Percentiles rank a stretch among this genome's conserved stretches.
Conservation (phyloP, 192 early-diverging fungal genomes). For the Rhizophagus clarus region DNA sequence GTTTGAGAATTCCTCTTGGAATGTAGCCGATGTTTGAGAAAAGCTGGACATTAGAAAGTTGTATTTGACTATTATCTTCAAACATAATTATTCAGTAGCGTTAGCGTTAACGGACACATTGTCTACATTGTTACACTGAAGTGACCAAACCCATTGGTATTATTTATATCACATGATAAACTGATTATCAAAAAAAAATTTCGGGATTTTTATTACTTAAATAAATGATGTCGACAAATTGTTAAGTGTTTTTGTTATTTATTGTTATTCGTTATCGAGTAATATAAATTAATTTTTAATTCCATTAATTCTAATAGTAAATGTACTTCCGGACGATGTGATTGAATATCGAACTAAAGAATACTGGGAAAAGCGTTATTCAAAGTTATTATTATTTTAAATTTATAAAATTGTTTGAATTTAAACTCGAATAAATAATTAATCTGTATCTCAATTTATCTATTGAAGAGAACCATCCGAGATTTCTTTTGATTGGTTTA, state of each 20-base stretch:
- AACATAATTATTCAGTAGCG: no score
- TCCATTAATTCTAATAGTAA: background rate
- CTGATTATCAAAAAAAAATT: no score
- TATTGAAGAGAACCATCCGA: conserved; percentile 34
- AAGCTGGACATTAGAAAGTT: background rate
- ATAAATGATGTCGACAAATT: no score
- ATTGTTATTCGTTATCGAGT: no score
- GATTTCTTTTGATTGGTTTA: conserved; percentile 86
- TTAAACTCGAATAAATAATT: background rate
- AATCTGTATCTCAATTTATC: background rate
- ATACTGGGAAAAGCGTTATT: background rate
- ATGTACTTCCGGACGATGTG: background rate
- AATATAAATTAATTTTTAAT: no score
- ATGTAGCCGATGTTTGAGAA: background rate
- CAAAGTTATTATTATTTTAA: background rate
- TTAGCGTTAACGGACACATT: no score
- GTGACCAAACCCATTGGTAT: no score
- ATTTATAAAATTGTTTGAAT: background rate
- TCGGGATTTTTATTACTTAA: no score
- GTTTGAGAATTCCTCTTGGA: background rate
- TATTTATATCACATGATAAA: no score
- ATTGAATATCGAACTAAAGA: background rate
- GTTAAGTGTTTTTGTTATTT: no score
- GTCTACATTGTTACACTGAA: no score
- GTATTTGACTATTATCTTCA: background rate